Evolutionary conservation across 164 flowering plant species (phyloP).

Genomic region (Aristolochia californica): DNA sequence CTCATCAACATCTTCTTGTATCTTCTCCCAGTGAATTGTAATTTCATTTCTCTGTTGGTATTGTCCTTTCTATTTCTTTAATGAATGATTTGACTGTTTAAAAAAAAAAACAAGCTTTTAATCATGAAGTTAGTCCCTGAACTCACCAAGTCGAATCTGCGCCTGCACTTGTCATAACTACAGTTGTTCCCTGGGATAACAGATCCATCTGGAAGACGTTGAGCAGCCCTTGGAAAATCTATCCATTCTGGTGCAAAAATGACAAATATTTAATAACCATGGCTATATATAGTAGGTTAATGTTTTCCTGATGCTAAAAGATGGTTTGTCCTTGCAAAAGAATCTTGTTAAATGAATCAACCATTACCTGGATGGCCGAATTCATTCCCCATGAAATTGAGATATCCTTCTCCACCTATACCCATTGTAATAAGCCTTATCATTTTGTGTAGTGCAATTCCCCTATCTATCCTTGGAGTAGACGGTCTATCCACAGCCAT

Average conservation of each 20-base stretch:
- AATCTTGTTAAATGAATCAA: not conserved
- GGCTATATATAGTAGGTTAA: not conserved
- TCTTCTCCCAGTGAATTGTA: no score
- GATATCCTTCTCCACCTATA: constrained; percentile 96
- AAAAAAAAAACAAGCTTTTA: no score
- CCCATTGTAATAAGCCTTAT: constrained; percentile 97
- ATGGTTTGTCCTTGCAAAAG: no score
- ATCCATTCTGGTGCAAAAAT: constrained; percentile 63
- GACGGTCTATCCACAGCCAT: constrained; percentile 92
- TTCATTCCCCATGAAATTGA: constrained; percentile 99
- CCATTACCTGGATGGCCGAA: constrained; percentile 98
- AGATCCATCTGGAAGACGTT: constrained; percentile 71
- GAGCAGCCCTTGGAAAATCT: constrained; percentile 89
- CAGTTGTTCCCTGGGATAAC: constrained; percentile 59
- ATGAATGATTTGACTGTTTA: no score
- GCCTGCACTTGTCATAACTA: constrained; percentile 91
- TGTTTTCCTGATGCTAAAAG: not conserved
- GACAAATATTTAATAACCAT: constrained; percentile 1
- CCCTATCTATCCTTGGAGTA: constrained; percentile 85
- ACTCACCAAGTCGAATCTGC: constrained; percentile 95
- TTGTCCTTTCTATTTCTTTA: no score
- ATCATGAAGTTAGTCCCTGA: constrained; percentile 14
- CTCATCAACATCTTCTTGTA: no score
- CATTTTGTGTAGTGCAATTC: constrained; percentile 99
- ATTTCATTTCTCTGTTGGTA: no score